These are phyloP conservation scores for Mortierella sp. DNA, from an alignment of 371 early-diverging fungal genomes.

Conservation along the genomic window DNA sequence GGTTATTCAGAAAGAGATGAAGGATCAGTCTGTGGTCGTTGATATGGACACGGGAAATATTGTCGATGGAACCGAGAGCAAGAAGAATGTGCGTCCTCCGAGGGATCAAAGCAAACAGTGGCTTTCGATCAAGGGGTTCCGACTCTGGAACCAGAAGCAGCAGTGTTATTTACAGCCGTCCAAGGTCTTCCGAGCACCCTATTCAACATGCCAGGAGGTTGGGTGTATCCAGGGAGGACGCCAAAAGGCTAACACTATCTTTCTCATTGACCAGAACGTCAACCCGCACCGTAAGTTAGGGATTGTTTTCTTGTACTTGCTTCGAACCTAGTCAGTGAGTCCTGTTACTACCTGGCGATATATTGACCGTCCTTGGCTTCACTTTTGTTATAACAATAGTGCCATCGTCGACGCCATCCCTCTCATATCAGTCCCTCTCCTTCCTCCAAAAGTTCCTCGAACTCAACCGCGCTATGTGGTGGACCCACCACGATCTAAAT, in stretches of 20 bases:
- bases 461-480: slow-evolving; percentile 90
- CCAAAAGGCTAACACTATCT: slow-evolving; percentile 51
- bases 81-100: not conserved
- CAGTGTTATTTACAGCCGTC: slow-evolving; percentile 45
- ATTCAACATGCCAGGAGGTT: slow-evolving; percentile 50
- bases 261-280: slow-evolving; percentile 48
- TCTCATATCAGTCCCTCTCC: slow-evolving; percentile 61
- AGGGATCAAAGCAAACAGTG: slow-evolving; percentile 34
- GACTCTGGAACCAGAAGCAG: slow-evolving; percentile 40
- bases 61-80: not conserved
- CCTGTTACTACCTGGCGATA: too few species aligned
- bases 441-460: slow-evolving; percentile 92
- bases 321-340: too few species aligned
- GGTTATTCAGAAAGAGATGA: slow-evolving; percentile 18
- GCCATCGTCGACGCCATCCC: slow-evolving; percentile 43
- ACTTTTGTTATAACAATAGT: not conserved
- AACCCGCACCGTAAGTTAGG: slow-evolving; percentile 35
- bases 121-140: slow-evolving; percentile 55
- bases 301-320: not conserved
- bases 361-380: not conserved
- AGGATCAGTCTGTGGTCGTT: not conserved
- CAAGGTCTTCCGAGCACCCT: slow-evolving; percentile 38
- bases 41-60: not conserved
- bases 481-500: slow-evolving; percentile 87
- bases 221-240: slow-evolving; percentile 41